Conservation (phyloP, 768 basidiomycete species). For the Tephrocybe sp. region DNA sequence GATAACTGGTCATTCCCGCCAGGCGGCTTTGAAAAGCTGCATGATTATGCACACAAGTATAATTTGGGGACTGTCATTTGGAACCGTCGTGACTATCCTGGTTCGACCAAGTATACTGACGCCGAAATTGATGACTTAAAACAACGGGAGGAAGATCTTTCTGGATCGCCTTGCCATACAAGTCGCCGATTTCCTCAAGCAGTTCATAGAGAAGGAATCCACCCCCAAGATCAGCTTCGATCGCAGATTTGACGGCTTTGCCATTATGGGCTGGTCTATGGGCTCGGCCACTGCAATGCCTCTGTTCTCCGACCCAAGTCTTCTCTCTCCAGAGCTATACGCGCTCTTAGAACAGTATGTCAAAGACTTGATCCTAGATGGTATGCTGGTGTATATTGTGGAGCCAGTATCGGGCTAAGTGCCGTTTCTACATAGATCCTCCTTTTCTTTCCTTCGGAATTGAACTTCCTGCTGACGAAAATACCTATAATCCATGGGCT, state of each 20-base stretch:
- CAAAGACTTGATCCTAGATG: constrained; percentile 30
- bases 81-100: constrained; percentile 34
- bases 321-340: constrained; percentile 22
- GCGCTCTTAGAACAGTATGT: constrained; percentile 28
- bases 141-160: constrained; percentile 22
- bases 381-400: constrained; percentile 18
- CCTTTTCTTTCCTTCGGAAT: constrained; percentile 29
- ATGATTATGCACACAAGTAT: constrained; percentile 17
- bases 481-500: constrained; percentile 22
- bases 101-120: constrained; percentile 31
- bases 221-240: constrained; percentile 27
- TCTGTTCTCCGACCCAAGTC: constrained; percentile 25
- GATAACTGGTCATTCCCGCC: neutral
- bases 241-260: constrained; percentile 32
- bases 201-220: constrained; percentile 25
- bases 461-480: constrained; percentile 18
- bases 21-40: constrained; percentile 21
- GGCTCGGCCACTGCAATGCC: constrained; percentile 29
- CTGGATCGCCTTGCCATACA: constrained; percentile 27
- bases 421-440: constrained; percentile 24
- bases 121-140: constrained; percentile 31
- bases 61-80: constrained; percentile 28
- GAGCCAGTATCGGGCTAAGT: neutral
- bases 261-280: constrained; percentile 39
- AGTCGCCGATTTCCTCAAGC: constrained; percentile 27